Base-by-base conservation (phyloP, 192 early-diverging fungal genomes). In the Kickxella alabastrina region DNA sequence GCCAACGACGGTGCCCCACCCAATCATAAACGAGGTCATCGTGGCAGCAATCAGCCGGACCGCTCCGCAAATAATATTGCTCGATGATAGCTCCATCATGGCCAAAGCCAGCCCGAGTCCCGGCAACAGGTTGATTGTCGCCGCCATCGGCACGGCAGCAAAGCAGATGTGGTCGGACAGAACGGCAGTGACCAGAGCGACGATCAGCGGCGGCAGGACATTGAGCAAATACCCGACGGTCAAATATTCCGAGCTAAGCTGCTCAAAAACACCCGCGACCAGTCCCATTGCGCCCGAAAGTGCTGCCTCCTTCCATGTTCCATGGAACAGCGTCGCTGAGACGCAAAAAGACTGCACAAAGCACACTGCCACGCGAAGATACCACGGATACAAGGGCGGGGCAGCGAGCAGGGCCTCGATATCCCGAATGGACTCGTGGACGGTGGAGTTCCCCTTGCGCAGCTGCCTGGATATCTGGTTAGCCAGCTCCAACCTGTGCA, bases 31-130 rank as follows among this genome's bases (percentile, higher is more conserved):
- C 6, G 89, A 85, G 10, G 82, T 83, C 70, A 92, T 87, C 1
- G 90, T 66, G 2, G 88, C 83, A 25, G 84, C 78, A 28, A 91
- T 78, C 57, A 92, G 64, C 10, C 87, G 77, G 3, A 95, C 86
- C 0, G 85, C 80, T 13, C 92, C 92, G 28, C 85, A 88, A 24
- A 92, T 81, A 45, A 92, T 69, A 54, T 95, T 95, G 37, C 86
- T 79, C 1, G 89, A 86, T 0, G 86, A 79, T 18, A 94, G 57
- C 58, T 94, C 92, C 68, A 90, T 82, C 60, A 95, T 84, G 12
- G 85, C 59, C 47, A 85, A 65, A 0, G 90, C 92, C 28, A 94
- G 60, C 3, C 81, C 61, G 29, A 91, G 67, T 5, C 92, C 92
- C 14, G 84, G 81, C 8, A 85, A 57, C n/a, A 82, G 39, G 43